A percentile compares a stretch with the other conserved stretches of the same genome.
Conservation (phyloP, 805 yeast genomes). For the Saturnispora zaruensis region DNA sequence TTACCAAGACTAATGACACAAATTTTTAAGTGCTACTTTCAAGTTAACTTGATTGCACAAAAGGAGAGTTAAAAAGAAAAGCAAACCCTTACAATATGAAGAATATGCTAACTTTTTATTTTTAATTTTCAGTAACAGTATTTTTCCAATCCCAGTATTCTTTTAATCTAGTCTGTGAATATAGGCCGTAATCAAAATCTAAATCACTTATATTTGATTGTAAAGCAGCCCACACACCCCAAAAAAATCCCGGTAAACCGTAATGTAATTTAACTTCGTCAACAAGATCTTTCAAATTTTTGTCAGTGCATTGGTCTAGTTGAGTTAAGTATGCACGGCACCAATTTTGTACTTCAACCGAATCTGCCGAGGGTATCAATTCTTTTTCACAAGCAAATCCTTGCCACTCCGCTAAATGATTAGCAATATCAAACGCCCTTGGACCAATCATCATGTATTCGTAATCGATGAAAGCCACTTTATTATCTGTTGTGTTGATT, state of each 20-base stretch:
- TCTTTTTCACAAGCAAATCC: conserved; percentile 64
- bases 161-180: conserved; percentile 48
- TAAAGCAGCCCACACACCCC: conserved; percentile 81
- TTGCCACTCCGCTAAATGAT: conserved; percentile 75
- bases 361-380: conserved; percentile 39
- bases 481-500: conserved; percentile 30
- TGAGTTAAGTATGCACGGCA: conserved; percentile 41
- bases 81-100: not conserved
- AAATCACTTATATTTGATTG: conserved; percentile 61
- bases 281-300: conserved; percentile 35
- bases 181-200: conserved; percentile 61
- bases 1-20: not conserved
- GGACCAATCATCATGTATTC: conserved; percentile 70
- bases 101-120: not conserved
- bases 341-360: conserved; percentile 47
- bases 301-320: conserved; percentile 10
- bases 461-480: conserved; percentile 57
- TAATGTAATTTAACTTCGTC: conserved; percentile 52
- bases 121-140: not conserved
- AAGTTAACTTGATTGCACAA: not conserved
- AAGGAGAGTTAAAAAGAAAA: not conserved
- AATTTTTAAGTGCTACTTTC: not conserved
- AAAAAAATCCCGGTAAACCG: conserved; percentile 76
- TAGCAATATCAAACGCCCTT: conserved; percentile 65
- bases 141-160: conserved; percentile 68